Evolutionary conservation across 2,329 filamentous ascomycete genomes (phyloP), one percentile per base, ranked within the genome.

Genomic region (Clonostachys solani): DNA sequence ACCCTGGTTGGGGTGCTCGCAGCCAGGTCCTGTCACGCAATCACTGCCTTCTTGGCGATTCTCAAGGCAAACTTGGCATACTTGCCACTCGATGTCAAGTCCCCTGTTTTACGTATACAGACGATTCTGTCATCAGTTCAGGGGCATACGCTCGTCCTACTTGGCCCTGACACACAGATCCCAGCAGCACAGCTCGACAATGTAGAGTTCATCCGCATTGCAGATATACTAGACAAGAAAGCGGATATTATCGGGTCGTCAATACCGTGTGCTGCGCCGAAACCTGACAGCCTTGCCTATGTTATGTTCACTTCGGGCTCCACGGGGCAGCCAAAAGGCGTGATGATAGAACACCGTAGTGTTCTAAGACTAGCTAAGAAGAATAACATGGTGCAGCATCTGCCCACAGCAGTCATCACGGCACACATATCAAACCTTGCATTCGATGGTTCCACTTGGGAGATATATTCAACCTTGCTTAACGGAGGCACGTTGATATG

Each of bases 231-330:
- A 23, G n/a, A 48, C 40, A n/a, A n/a, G n/a, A n/a, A n/a, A n/a
- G 41, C 9, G 13, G 23, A 16, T 34, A 12, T n/a, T 33, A 35
- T 23, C 16, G 23, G 29, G 23, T 29, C 42, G 15, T 13, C 8
- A n/a, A 19, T 17, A 42, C 41, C 9, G 41, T 10, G 17, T 23
- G 13, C 17, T 13, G 7, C 18, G 17, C 49, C 49, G 3, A 33
- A 42, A 12, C 23, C 48, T 6, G 46, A 38, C 4, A 53, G 49
- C 19, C 51, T 56, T 16, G 52, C 52, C 3, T 58, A 60, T 23
- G 72, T 75, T 51, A 72, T 77, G 56, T 77, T 75, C 53, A 77
- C 74, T 18, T 77, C 73, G 10, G 74, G 74, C 16, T 76, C 71
- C 15, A 77, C 74, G 2, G 74, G 74, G 8, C 61, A 62, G 33